Evolutionary conservation across 768 basidiomycete species (phyloP).

Genomic region (Tulasnella sp.): DNA sequence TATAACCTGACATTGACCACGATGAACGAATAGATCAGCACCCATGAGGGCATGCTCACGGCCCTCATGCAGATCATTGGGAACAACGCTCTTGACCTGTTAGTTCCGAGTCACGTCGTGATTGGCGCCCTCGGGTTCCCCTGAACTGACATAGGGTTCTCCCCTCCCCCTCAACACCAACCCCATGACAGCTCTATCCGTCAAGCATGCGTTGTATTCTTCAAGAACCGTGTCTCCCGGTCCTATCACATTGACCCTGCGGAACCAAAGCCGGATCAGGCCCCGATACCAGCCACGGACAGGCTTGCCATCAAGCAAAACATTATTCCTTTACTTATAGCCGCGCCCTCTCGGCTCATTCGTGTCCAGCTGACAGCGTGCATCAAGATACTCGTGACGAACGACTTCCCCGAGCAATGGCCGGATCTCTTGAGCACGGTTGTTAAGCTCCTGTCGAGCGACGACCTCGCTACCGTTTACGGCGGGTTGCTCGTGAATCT

Average conservation of each 20-base stretch:
- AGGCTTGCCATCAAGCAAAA: conserved; percentile 58
- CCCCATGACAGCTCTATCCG: conserved; percentile 51
- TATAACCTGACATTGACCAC: no score
- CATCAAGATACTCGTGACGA: conserved; percentile 60
- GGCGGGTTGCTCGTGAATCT: conserved; percentile 71
- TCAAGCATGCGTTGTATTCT: conserved; percentile 76
- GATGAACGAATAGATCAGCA: conserved; percentile 43
- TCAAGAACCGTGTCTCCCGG: conserved; percentile 77
- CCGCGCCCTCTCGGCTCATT: conserved; percentile 53
- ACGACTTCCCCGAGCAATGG: conserved; percentile 77
- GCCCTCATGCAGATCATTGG: conserved; percentile 79
- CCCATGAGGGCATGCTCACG: conserved; percentile 73
- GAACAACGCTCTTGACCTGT: conserved; percentile 66
- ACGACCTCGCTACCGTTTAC: conserved; percentile 59
- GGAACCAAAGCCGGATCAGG: conserved; percentile 45
- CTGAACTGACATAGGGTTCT: not conserved
- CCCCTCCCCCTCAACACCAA: no score
- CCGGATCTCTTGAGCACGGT: conserved; percentile 55
- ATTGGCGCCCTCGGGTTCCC: no score
- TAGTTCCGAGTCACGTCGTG: conserved; percentile 33
- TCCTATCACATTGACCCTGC: conserved; percentile 46
- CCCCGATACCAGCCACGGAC: conserved; percentile 55
- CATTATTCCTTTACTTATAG: conserved; percentile 60
- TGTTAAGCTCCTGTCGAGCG: conserved; percentile 50
- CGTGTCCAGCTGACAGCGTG: conserved; percentile 65